Evolutionary conservation across 2,329 filamentous ascomycete species (phyloP).

Genomic region (Clonostachys rosea): DNA sequence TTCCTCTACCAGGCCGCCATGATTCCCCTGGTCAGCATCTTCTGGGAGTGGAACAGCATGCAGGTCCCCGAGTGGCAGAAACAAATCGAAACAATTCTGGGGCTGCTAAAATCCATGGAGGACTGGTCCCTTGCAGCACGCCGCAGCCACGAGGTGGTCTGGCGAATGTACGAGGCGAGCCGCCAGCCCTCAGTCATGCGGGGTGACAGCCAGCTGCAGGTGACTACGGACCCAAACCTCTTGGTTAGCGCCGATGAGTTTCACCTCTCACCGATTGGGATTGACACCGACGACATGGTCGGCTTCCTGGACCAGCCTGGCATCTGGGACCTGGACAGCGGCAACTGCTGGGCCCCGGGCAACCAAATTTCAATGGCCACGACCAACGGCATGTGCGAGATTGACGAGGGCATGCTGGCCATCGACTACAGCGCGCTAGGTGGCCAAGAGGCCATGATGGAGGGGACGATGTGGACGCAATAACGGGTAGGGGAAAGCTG

Average conservation of each 20-base stretch:
- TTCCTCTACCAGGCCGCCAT: conserved; percentile 77
- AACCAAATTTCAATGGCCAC: conserved; percentile 1
- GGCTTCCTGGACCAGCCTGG: conserved; percentile 47
- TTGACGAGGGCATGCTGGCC: conserved; percentile 24
- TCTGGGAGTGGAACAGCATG: conserved; percentile 56
- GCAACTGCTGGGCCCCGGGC: conserved; percentile 41
- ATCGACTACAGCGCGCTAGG: conserved; percentile 32
- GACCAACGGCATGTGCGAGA: conserved; percentile 14
- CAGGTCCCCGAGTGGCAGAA: conserved; percentile 46
- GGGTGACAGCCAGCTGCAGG: background rate
- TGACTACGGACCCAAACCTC: conserved; percentile 9
- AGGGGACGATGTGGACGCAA: conserved; percentile 36
- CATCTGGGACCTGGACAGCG: conserved; percentile 48
- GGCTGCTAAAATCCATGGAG: conserved; percentile 59
- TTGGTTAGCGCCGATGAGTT: conserved; percentile 32
- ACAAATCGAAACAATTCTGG: conserved; percentile 54
- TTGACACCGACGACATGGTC: conserved; percentile 48
- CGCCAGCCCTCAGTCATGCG: conserved; percentile 22
- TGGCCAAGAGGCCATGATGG: conserved; percentile 25
- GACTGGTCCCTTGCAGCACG: conserved; percentile 61
- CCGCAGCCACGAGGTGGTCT: conserved; percentile 58
- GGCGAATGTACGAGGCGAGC: conserved; percentile 57
- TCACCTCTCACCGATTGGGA: conserved; percentile 45
- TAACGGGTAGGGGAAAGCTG: background rate
- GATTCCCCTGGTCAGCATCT: conserved; percentile 72